phyloP scores from a whole-genome alignment of 2,329 filamentous ascomycete genomes.

The Chaetomium strumarium region DNA sequence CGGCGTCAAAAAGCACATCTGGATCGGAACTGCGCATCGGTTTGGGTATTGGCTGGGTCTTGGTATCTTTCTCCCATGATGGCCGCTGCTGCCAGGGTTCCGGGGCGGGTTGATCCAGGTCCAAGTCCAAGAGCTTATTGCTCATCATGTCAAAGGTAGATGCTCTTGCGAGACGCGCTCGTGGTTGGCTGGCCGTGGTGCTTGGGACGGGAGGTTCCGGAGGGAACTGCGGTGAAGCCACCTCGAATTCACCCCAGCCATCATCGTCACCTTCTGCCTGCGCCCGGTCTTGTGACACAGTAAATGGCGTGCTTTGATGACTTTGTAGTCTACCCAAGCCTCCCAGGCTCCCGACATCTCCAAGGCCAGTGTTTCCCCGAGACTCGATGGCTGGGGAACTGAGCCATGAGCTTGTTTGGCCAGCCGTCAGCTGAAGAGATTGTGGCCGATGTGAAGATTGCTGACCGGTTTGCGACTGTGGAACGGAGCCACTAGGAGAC shows the following conservation, averaged over 20 bases:
- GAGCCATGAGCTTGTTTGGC: constrained; percentile 14
- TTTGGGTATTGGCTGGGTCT: constrained; percentile 15
- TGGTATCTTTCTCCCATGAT: constrained; percentile 16
- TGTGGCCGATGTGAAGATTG: constrained; percentile 25
- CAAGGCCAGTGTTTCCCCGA: constrained; percentile 22
- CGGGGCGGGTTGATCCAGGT: constrained; percentile 18
- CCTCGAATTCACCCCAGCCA: constrained; percentile 64
- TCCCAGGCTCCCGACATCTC: constrained; percentile 20
- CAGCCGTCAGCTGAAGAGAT: constrained; percentile 20
- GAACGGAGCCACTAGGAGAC: constrained; percentile 15
- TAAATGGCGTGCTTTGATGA: constrained; percentile 4
- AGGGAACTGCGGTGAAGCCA: constrained; percentile 33
- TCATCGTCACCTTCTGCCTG: constrained; percentile 49
- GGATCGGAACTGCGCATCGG: constrained; percentile 33
- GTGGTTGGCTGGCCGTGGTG: constrained; percentile 13
- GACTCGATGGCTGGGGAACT: constrained; percentile 7
- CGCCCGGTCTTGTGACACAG: constrained; percentile 9
- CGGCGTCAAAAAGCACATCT: constrained; percentile 62
- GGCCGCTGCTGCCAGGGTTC: constrained; percentile 19
- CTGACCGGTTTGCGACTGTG: constrained; percentile 12
- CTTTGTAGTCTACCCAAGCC: constrained; percentile 7
- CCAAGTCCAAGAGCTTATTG: constrained; percentile 44
- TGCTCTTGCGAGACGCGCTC: constrained; percentile 37
- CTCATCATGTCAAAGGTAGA: constrained; percentile 49
- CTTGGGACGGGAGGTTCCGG: constrained; percentile 17